A percentile compares a stretch with the other conserved stretches of the same genome.
phyloP scores from a whole-genome alignment of 2,329 filamentous ascomycete species.

The Aspergillus proliferans region DNA sequence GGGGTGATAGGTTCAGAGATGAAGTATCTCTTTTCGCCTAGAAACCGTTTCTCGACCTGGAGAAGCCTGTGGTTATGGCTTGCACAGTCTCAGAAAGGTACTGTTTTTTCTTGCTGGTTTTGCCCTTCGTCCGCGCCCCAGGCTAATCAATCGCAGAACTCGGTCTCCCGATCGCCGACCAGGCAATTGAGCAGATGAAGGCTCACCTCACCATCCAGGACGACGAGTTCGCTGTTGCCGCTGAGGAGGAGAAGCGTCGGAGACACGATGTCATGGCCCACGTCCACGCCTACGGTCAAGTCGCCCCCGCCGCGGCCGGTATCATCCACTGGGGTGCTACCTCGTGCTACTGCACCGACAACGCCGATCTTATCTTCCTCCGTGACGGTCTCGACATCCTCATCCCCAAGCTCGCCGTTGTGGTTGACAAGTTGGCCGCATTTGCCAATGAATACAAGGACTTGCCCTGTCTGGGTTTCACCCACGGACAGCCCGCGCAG shows the following conservation, averaged over 20 bases:
- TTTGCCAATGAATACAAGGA: conserved; percentile 71
- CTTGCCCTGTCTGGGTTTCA: conserved; percentile 68
- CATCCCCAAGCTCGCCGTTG: conserved; percentile 68
- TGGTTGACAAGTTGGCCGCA: conserved; percentile 64
- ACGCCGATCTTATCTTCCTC: conserved; percentile 71
- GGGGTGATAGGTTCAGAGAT: conserved; percentile 52
- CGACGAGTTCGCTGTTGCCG: conserved; percentile 67
- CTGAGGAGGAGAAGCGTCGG: conserved; percentile 68
- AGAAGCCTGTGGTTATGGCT: conserved; percentile 79
- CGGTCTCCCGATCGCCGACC: conserved; percentile 64
- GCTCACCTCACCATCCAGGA: conserved; percentile 69
- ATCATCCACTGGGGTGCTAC: conserved; percentile 75
- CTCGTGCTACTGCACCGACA: conserved; percentile 58
- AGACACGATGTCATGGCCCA: conserved; percentile 62
- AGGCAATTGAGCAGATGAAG: conserved; percentile 72
- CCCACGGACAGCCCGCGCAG: conserved; percentile 57
- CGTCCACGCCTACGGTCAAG: conserved; percentile 67
- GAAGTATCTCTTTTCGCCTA: conserved; percentile 71
- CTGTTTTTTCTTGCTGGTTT: conserved; percentile 3
- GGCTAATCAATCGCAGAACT: conserved; percentile 49
- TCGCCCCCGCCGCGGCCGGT: conserved; percentile 69
- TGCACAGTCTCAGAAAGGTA: conserved; percentile 66
- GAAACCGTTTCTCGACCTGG: conserved; percentile 71
- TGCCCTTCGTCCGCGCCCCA: background rate
- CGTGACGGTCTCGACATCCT: conserved; percentile 70